Evolutionary conservation across 1,284 basidiomycete species (phyloP).

Genomic region (Coriolopsis trogii): DNA sequence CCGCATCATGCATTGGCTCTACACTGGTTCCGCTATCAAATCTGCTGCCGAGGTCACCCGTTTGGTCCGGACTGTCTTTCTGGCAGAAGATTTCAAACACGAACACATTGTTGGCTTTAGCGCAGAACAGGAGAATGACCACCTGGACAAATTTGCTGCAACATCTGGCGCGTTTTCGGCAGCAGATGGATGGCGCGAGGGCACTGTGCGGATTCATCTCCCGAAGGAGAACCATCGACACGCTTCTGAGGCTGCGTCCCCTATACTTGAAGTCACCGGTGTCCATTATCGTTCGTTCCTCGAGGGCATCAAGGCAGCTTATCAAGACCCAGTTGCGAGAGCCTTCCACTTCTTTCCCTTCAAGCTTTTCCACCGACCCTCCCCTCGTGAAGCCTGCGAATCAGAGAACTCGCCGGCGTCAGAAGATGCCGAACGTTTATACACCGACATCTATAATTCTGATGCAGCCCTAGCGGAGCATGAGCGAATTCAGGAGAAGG

Average conservation of each 20-base stretch:
- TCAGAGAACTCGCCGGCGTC: no score
- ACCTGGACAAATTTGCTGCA: slow-evolving; percentile 17
- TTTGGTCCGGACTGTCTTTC: slow-evolving; percentile 35
- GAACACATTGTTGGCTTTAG: slow-evolving; percentile 25
- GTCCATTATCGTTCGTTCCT: slow-evolving; percentile 21
- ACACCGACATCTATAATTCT: slow-evolving; percentile 21
- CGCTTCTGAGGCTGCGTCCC: slow-evolving; percentile 26
- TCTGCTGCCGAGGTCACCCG: slow-evolving; percentile 31
- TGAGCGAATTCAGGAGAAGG: slow-evolving; percentile 8
- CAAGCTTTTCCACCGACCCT: background rate
- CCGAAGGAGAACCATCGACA: slow-evolving; percentile 21
- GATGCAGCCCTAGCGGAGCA: slow-evolving; percentile 23
- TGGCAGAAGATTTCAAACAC: slow-evolving; percentile 24
- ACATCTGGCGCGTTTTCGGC: background rate
- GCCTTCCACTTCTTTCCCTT: slow-evolving; percentile 6
- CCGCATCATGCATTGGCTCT: slow-evolving; percentile 35
- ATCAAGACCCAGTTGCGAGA: background rate
- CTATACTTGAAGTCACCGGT: slow-evolving; percentile 27
- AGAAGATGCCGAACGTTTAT: slow-evolving; percentile 22
- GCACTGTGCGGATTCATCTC: slow-evolving; percentile 27
- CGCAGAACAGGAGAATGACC: slow-evolving; percentile 11
- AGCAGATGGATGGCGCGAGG: slow-evolving; percentile 31
- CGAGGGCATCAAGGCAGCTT: slow-evolving; percentile 11
- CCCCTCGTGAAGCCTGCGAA: no score
- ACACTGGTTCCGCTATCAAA: slow-evolving; percentile 27